phyloP scores from a whole-genome alignment of 1,139 yeast species.

The Lodderomyces elongisporus region DNA sequence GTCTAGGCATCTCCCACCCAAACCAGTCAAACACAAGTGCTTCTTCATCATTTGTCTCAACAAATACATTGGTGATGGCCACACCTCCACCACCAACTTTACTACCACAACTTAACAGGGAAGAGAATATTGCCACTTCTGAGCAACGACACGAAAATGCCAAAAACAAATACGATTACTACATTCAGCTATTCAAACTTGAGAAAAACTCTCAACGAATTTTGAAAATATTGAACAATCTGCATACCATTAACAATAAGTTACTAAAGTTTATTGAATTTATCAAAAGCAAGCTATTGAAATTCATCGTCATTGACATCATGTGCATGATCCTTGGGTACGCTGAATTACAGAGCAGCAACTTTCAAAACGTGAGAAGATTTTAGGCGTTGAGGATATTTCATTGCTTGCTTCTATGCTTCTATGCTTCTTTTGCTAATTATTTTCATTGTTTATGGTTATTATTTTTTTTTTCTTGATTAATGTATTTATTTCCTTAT shows the following conservation, averaged over 20 bases:
- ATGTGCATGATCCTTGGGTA: slow-evolving; percentile 36
- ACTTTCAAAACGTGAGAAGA: slow-evolving; percentile 3
- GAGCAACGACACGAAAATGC: slow-evolving; percentile 31
- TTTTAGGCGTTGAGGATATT: too few relatives aligned
- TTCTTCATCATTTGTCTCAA: slow-evolving; percentile 3
- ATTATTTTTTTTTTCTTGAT: too few relatives aligned
- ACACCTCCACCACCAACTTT: too few relatives aligned
- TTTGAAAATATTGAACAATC: slow-evolving; percentile 10
- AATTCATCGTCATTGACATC: slow-evolving; percentile 36
- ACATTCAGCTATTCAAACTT: slow-evolving; percentile 21
- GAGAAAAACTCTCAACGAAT: slow-evolving; percentile 16
- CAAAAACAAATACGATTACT: slow-evolving; percentile 34
- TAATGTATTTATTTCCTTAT: too few relatives aligned
- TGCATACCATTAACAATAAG: slow-evolving; percentile 13
- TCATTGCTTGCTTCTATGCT: too few relatives aligned
- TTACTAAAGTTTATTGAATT: slow-evolving; percentile 32
- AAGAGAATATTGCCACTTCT: slow-evolving; percentile 6
- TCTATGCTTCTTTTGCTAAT: too few relatives aligned
- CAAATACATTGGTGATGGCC: slow-evolving; percentile 8
- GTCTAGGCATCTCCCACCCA: slow-evolving; percentile 8
- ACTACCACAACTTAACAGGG: too few relatives aligned
- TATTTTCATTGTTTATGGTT: too few relatives aligned
- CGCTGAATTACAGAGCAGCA: slow-evolving; percentile 23
- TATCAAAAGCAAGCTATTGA: slow-evolving; percentile 32
- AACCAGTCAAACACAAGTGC: too few relatives aligned